A percentile compares a stretch with the other conserved stretches of the same genome.
Evolutionary conservation across 2,329 filamentous ascomycete genomes (phyloP).

Genomic region (Apiospora aurea): DNA sequence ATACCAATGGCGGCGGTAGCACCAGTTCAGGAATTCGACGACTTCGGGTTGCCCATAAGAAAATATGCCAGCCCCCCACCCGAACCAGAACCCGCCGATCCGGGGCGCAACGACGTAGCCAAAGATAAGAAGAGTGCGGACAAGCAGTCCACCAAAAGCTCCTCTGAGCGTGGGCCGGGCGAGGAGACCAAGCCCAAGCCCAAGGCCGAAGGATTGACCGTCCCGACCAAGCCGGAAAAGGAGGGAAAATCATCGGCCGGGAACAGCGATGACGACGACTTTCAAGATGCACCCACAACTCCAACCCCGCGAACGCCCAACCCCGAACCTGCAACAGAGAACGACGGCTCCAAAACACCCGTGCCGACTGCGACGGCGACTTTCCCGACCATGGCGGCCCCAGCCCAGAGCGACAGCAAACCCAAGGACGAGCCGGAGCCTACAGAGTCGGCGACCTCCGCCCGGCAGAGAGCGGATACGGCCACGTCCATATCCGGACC

Average conservation of each 20-base stretch:
- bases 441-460: conserved; percentile 17
- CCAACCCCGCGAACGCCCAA: conserved; percentile 36
- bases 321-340: conserved; percentile 28
- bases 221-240: conserved; percentile 28
- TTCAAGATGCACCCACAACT: conserved; percentile 46
- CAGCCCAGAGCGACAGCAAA: conserved; percentile 23
- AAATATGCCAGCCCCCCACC: conserved; percentile 49
- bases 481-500: conserved; percentile 39
- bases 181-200: conserved; percentile 9
- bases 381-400: conserved; percentile 4
- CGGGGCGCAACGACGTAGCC: neutral
- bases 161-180: neutral
- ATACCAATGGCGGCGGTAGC: conserved; percentile 41
- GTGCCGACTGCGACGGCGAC: conserved; percentile 33
- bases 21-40: conserved; percentile 62
- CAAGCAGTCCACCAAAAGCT: neutral
- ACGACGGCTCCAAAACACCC: conserved; percentile 37
- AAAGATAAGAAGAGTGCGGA: conserved; percentile 4
- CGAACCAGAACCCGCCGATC: conserved; percentile 17
- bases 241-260: conserved; percentile 34
- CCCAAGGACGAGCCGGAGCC: conserved; percentile 11
- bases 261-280: conserved; percentile 50
- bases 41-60: conserved; percentile 73
- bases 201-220: neutral
- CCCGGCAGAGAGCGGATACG: conserved; percentile 32